These are phyloP conservation scores for Suillus weaverae DNA, from an alignment of 768 basidiomycete genomes.

Conservation along the genomic window DNA sequence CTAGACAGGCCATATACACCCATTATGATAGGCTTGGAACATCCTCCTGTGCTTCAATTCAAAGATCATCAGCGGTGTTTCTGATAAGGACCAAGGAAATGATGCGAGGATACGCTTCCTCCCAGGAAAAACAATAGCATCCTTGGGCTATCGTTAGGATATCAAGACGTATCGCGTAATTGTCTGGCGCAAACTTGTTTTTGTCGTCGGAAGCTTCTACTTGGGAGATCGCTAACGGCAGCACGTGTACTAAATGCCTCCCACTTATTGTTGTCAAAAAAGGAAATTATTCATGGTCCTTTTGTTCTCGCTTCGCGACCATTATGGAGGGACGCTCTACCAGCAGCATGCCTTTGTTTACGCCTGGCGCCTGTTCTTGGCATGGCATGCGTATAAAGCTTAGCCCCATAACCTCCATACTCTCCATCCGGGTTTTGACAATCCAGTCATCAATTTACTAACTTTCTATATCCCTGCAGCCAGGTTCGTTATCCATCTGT, in stretches of 20 bases:
- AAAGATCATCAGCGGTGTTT: background rate
- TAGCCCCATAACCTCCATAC: background rate
- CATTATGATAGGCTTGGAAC: background rate
- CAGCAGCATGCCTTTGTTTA: slow-evolving; percentile 20
- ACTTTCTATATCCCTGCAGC: slow-evolving; percentile 22
- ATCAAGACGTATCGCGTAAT: background rate
- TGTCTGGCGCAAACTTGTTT: background rate
- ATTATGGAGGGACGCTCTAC: slow-evolving; percentile 8
- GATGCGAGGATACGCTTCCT: background rate
- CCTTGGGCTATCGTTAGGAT: background rate
- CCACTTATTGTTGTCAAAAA: slow-evolving; percentile 32
- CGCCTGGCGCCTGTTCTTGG: slow-evolving; percentile 3
- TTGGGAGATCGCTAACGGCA: background rate
- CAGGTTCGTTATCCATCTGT: slow-evolving; percentile 21
- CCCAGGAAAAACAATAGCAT: background rate
- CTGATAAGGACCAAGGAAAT: background rate
- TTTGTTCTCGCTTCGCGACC: slow-evolving; percentile 38
- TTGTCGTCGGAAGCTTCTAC: background rate
- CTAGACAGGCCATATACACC: background rate
- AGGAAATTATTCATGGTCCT: slow-evolving; percentile 22
- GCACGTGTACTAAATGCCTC: slow-evolving; percentile 2
- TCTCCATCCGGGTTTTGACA: slow-evolving; percentile 36
- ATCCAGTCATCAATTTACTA: slow-evolving; percentile 25
- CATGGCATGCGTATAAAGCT: slow-evolving; percentile 26
- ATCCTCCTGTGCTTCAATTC: background rate